Percentiles rank a stretch among this genome's conserved stretches.
Evolutionary conservation across 441 rosid species (phyloP).

Genomic region (Populus hybrid): DNA sequence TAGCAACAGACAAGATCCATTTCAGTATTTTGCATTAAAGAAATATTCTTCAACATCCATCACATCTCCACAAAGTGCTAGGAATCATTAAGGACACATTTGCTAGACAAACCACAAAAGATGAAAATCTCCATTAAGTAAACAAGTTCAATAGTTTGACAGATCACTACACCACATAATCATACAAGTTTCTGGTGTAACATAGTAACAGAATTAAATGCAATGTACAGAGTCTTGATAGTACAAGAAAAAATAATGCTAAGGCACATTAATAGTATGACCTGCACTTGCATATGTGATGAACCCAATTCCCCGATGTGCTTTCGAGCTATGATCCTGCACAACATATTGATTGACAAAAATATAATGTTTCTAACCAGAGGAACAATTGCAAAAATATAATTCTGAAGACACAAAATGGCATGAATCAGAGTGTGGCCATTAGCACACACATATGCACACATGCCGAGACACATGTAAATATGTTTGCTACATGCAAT

Average conservation of each 20-base stretch:
- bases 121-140: neutral
- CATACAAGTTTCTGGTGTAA: neutral
- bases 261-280: conserved; percentile 21
- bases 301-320: conserved; percentile 93
- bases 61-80: neutral
- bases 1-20: conserved; percentile 5
- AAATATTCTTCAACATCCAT: neutral
- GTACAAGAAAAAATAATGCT: neutral
- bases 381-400: neutral
- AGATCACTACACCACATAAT: neutral
- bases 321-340: conserved; percentile 79
- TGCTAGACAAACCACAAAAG: neutral
- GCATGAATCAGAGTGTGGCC: neutral
- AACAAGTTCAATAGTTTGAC: neutral
- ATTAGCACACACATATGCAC: neutral
- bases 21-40: neutral
- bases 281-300: conserved; percentile 83
- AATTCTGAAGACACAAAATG: neutral
- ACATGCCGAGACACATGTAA: neutral
- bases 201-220: neutral
- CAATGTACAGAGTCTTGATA: neutral
- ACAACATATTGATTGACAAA: conserved; percentile 6
- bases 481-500: neutral
- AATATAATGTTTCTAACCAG: neutral
- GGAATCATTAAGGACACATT: neutral